These are phyloP conservation scores for Pisolithus microcarpus DNA, from an alignment of 768 basidiomycete species.

Conservation along the genomic window DNA sequence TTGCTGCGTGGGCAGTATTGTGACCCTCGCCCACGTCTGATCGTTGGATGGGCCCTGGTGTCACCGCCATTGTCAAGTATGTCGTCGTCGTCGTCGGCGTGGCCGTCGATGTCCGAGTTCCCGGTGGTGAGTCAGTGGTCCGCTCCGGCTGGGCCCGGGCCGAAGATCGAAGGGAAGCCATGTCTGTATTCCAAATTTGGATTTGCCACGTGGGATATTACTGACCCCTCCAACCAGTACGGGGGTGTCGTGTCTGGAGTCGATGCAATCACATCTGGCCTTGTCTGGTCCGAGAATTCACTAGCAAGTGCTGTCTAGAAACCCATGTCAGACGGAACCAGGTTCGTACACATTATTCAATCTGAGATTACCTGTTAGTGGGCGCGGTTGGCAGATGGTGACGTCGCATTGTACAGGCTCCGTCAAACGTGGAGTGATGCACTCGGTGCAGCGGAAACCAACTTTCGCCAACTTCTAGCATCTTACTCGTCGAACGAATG, in stretches of 20 bases:
- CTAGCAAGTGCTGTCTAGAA: neutral
- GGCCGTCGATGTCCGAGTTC: neutral
- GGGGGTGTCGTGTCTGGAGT: neutral
- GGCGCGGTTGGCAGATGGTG: neutral
- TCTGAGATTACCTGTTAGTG: neutral
- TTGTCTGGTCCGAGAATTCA: neutral
- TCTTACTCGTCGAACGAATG: slow-evolving; percentile 67
- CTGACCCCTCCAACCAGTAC: too few relatives aligned
- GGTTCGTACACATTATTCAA: slow-evolving; percentile 29
- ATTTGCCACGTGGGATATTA: too few relatives aligned
- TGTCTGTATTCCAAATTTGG: too few relatives aligned
- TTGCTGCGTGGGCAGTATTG: neutral
- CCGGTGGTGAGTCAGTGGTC: too few relatives aligned
- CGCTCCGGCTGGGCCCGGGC: too few relatives aligned
- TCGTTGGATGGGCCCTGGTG: neutral
- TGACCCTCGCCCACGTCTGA: neutral
- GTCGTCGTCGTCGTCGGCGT: too few relatives aligned
- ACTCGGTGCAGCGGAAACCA: slow-evolving; percentile 64
- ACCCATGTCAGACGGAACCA: slow-evolving; percentile 54
- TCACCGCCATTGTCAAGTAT: neutral
- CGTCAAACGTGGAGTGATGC: slow-evolving; percentile 79
- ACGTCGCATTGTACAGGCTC: slow-evolving; percentile 39
- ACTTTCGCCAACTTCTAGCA: slow-evolving; percentile 71
- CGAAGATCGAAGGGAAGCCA: too few relatives aligned
- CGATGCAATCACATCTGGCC: neutral